Percentiles rank a stretch among this genome's conserved stretches.
phyloP scores from a whole-genome alignment of 2,329 filamentous ascomycete species.

The Fulvia fulva region DNA sequence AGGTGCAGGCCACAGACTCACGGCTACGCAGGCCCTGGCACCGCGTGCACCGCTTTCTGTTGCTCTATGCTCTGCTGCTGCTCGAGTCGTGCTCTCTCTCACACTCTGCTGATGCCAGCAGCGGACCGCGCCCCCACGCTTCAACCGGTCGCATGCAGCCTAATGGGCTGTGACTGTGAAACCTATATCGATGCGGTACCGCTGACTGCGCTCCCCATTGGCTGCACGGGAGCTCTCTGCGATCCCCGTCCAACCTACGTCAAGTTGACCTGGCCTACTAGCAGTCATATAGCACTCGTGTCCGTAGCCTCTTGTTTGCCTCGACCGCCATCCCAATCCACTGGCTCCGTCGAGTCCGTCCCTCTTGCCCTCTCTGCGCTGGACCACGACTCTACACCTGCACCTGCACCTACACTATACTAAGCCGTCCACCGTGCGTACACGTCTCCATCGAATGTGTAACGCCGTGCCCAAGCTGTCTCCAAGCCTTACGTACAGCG shows the following conservation, averaged over 20 bases:
- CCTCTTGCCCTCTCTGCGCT: neutral
- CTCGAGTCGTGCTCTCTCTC: neutral
- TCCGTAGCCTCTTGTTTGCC: neutral
- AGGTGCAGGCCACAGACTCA: neutral
- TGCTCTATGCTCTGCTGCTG: too few relatives aligned
- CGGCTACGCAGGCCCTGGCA: neutral
- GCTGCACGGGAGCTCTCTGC: neutral
- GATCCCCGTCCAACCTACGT: constrained; percentile 7
- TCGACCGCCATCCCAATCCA: neutral
- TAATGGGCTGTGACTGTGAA: constrained; percentile 4
- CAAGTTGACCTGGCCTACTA: neutral
- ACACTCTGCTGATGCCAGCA: neutral
- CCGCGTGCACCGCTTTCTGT: too few relatives aligned
- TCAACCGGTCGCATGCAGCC: constrained; percentile 5
- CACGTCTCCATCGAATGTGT: neutral
- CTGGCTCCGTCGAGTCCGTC: neutral
- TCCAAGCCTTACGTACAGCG: constrained; percentile 6
- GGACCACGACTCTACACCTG: neutral
- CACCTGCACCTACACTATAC: neutral
- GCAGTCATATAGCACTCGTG: constrained; percentile 7
- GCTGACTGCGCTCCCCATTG: constrained; percentile 1
- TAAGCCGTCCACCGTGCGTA: neutral
- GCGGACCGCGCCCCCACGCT: constrained; percentile 7
- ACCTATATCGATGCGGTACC: constrained; percentile 4
- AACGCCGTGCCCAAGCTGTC: neutral